These are phyloP conservation scores for Coemansia sp. DNA, from an alignment of 192 early-diverging fungal species.

Conservation along the genomic window DNA sequence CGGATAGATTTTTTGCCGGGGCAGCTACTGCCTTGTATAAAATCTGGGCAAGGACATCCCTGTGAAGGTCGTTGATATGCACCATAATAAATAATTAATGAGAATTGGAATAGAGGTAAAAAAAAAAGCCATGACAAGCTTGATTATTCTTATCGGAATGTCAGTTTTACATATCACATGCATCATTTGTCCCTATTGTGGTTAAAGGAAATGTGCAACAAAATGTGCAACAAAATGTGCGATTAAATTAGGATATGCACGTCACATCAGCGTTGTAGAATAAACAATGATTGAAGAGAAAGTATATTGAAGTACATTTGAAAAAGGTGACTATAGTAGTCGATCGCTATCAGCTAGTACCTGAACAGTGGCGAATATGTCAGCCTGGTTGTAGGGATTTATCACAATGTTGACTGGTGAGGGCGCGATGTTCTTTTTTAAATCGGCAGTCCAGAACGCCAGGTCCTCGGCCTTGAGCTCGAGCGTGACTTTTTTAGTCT, in stretches of 20 bases:
- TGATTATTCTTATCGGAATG: too few species aligned
- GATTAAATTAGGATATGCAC: too few species aligned
- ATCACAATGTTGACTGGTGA: constrained; percentile 19
- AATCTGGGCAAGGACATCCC: neutral
- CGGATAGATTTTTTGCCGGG: neutral
- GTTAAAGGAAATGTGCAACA: too few species aligned
- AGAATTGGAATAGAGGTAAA: neutral
- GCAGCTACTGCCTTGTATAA: neutral
- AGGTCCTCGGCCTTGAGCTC: constrained; percentile 34
- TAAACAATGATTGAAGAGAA: neutral
- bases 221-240: too few species aligned
- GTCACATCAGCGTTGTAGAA: neutral
- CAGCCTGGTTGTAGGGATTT: constrained; percentile 21
- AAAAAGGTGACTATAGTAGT: neutral
- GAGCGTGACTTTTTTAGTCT: constrained; percentile 47
- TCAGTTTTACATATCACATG: too few species aligned
- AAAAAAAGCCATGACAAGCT: neutral
- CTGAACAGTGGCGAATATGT: constrained; percentile 16
- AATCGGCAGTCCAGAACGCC: constrained; percentile 29
- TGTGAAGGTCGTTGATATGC: neutral
- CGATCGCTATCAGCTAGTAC: neutral
- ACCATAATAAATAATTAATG: neutral
- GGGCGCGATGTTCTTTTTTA: constrained; percentile 24
- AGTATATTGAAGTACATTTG: neutral
- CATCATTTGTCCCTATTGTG: too few species aligned